Percentiles rank a stretch among this genome's conserved stretches.
Conservation (phyloP, 805 yeast genomes). For the Cyberlindnera amylophila region DNA sequence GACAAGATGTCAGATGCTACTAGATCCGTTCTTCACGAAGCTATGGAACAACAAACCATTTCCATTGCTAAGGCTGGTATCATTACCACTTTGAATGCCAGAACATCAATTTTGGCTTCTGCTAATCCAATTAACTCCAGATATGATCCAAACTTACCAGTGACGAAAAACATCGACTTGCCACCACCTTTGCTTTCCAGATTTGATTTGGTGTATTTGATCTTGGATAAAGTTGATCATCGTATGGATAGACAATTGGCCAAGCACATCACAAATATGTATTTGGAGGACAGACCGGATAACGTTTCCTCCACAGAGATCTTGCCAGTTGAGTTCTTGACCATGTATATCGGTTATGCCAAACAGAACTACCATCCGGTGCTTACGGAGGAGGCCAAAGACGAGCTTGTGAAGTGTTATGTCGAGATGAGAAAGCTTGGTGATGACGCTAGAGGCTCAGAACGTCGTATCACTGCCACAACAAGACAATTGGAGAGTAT, state of each 20-base stretch:
- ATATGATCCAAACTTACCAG: constrained; percentile 92
- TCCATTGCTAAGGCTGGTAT: constrained; percentile 98
- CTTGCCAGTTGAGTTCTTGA: constrained; percentile 81
- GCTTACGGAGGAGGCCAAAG: constrained; percentile 75
- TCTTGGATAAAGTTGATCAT: constrained; percentile 90
- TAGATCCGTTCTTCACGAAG: constrained; percentile 93
- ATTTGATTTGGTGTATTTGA: constrained; percentile 89
- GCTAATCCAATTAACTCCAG: constrained; percentile 97
- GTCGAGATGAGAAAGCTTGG: constrained; percentile 94
- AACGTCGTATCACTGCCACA: constrained; percentile 93
- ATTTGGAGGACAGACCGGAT: constrained; percentile 80
- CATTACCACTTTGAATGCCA: constrained; percentile 92
- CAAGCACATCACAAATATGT: constrained; percentile 84
- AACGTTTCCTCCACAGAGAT: constrained; percentile 65
- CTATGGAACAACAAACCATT: constrained; percentile 98
- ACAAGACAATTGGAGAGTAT: constrained; percentile 95
- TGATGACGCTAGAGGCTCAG: constrained; percentile 82
- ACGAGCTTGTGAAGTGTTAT: constrained; percentile 79
- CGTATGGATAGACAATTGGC: constrained; percentile 82
- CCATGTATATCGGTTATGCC: constrained; percentile 91
- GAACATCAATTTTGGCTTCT: constrained; percentile 92
- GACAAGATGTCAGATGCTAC: constrained; percentile 97
- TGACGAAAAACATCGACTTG: constrained; percentile 89
- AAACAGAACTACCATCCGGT: constrained; percentile 80
- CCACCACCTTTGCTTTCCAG: constrained; percentile 96